Evolutionary conservation across 139 green algal species (phyloP).

Genomic region (Trebouxia sp.): DNA sequence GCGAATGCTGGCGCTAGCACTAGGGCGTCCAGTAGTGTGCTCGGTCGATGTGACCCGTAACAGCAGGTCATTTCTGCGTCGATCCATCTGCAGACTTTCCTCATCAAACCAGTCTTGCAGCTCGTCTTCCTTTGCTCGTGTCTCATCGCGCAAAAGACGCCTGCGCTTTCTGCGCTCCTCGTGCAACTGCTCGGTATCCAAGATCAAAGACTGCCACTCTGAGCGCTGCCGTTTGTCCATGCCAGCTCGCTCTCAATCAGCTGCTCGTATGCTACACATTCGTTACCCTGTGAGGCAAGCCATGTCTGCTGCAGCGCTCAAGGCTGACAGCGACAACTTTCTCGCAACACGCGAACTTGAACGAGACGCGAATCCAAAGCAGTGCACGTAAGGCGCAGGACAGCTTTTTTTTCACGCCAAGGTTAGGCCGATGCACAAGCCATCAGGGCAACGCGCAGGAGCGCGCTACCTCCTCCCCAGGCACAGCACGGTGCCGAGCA

Average conservation of each 20-base stretch:
- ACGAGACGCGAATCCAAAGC: too few species aligned
- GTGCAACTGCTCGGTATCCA: neutral
- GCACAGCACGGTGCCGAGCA: neutral
- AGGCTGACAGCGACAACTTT: too few species aligned
- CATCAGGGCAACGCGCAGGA: too few species aligned
- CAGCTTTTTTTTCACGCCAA: too few species aligned
- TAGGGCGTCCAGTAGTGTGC: neutral
- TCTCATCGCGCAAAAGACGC: neutral
- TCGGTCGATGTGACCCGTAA: neutral
- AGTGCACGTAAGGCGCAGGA: too few species aligned
- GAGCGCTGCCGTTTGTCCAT: neutral
- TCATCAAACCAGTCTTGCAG: neutral
- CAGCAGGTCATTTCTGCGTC: neutral
- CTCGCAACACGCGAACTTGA: too few species aligned
- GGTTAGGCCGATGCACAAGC: too few species aligned
- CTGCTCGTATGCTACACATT: too few species aligned
- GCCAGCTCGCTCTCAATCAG: neutral
- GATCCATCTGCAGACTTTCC: neutral
- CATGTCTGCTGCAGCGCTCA: too few species aligned
- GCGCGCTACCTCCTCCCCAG: too few species aligned
- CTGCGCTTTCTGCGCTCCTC: neutral
- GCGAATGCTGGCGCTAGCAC: neutral
- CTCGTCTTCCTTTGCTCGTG: neutral
- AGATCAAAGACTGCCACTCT: neutral
- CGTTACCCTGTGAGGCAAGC: too few species aligned